Base-by-base conservation (phyloP, 352 stramenopile genomes). In the Peronospora belbahrii region DNA sequence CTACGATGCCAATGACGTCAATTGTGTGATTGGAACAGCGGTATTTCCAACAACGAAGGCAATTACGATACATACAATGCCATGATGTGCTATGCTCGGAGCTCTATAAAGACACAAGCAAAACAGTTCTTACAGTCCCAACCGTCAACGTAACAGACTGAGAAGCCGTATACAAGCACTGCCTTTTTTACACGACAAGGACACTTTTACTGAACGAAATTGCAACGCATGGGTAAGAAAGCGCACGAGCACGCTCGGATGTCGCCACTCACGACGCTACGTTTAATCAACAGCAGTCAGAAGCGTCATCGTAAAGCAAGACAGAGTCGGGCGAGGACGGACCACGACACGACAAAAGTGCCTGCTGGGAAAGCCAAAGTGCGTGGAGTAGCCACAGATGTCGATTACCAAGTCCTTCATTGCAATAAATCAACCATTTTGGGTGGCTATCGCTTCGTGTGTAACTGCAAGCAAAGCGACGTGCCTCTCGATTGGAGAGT, bases 211-310 rank as follows among this genome's bases (percentile, higher is more conserved):
- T 34, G 11, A 33, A 3, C 10, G 27, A 33, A 33, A 33, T 31
- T 19, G 17, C 48, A 32, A 56, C 54, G 43, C 38, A 60, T 48
- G 40, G 32, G 50, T 42, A 25, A 38, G 20, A 32, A n/a, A n/a
- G n/a, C n/a, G 50, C 50, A 43, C 1, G 27, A 4, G 27, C 27
- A 11, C 27, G 14, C 23, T 27, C 7, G 4, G 4, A 27, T 4
- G 3, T 33, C 27, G 27, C 3, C 5, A 33, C 0, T 62, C 56
- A 46, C 45, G 52, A 54, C 56, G 56, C 48, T 62, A 58, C 56
- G 56, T 62, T 31, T 30, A 49, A 48, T 58, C 56, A 61, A 58
- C 56, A 58, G 56, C 51, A 51, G 51, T 65, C 56, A 65, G 39
- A 45, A 65, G 41, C 45, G 45, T 60, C 53, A 40, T 13, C 42